Base-by-base conservation (phyloP, 306 rosid genomes). In the Acacia melanoxylon region DNA sequence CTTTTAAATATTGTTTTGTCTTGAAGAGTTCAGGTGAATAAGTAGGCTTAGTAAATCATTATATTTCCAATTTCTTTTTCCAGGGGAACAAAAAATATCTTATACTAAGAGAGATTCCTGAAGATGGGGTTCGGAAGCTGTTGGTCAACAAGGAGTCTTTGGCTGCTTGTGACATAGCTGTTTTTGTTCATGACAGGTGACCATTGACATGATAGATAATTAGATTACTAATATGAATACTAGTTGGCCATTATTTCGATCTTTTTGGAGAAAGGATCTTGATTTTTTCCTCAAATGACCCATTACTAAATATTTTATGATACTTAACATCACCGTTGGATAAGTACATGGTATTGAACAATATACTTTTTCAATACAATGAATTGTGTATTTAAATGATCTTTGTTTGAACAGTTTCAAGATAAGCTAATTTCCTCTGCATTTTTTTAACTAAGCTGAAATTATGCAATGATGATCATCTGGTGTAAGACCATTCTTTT, bases 151-250 rank as follows among this genome's bases (percentile, higher is more conserved):
- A 92, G 87, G 99, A 92, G 81, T 90, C 98, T 84, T 86, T 95
- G 91, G 98, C 99, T 78, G 89, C 92, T 33, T 93, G 98, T 82
- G 99, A 92, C 80, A 86, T 95, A 51, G 99, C 98, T 44, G 87
- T 93, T 82, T 94, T 96, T 87, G 94, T 92, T 84, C 93, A 92
- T 72, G 98, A 93, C 89, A 91, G 99, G 99, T 93, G 59, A 88
- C 83, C 11, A 0, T 10, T 67, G 68, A 80, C 48, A 76, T 48
- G 24, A 68, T 40, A 35, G 45, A 40, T 65, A 62, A 72, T 61
- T 67, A 72, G 41, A 27, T 72, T 48, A 24, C 49, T 72, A 72
- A 10, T 33, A 14, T 63, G 63, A n/a, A 67, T 65, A 51, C 37
- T 62, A 27, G 68, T 62, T 44, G 0, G 68, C 62, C 68, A 17